Evolutionary conservation across 73 alveolate genomes (phyloP).

Genomic region (Durusdinium trenchii): DNA sequence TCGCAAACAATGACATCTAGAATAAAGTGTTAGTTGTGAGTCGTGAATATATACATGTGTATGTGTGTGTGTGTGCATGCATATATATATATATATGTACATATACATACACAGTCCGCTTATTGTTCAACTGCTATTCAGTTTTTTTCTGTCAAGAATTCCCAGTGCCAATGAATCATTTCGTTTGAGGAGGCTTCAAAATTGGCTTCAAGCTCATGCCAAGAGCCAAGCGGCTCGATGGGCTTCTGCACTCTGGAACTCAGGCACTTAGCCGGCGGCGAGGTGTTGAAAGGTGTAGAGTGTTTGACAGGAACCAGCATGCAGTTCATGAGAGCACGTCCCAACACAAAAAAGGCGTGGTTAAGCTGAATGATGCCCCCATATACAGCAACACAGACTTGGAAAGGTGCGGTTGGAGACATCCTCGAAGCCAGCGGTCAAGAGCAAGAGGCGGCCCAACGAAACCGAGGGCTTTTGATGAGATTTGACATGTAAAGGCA

Average conservation of each 20-base stretch:
- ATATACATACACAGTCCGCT: background rate
- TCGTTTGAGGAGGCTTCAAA: slow-evolving; percentile 50
- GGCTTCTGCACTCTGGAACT: slow-evolving; percentile 70
- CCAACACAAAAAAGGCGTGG: background rate
- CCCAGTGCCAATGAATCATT: background rate
- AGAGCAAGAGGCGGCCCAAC: background rate
- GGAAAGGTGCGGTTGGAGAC: slow-evolving; percentile 63
- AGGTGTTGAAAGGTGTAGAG: background rate
- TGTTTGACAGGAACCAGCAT: no score
- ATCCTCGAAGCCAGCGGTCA: slow-evolving; percentile 45
- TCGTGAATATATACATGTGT: background rate
- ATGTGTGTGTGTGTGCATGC: background rate
- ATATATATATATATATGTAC: no score
- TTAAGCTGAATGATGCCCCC: no score
- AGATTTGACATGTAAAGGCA: no score
- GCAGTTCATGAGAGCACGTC: no score
- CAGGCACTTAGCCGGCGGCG: slow-evolving; percentile 18
- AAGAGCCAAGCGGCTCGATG: slow-evolving; percentile 71
- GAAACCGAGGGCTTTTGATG: no score
- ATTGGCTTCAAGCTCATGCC: slow-evolving; percentile 57
- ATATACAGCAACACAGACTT: no score
- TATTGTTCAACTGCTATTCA: background rate
- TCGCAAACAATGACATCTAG: background rate
- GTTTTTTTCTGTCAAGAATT: background rate
- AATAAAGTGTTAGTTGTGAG: no score